phyloP scores from a whole-genome alignment of 2,329 filamentous ascomycete genomes.

The Domatiomyces globalis region DNA sequence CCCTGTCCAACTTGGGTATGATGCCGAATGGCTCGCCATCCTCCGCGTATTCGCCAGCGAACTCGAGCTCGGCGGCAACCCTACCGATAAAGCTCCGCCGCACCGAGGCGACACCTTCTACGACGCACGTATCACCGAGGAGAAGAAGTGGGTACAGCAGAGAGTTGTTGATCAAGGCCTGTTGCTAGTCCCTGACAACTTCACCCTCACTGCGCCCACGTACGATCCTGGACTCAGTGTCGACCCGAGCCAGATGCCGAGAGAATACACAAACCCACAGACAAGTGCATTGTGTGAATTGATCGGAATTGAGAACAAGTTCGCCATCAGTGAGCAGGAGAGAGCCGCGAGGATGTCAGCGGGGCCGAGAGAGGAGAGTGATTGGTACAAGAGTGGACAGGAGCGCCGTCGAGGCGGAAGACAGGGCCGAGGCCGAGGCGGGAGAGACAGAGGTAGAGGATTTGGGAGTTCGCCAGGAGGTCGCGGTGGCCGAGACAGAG shows the following conservation, averaged over 20 bases:
- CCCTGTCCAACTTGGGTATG: conserved; percentile 58
- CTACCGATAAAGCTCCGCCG: conserved; percentile 36
- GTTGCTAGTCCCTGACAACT: conserved; percentile 63
- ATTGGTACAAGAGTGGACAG: conserved; percentile 6
- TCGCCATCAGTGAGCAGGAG: conserved; percentile 59
- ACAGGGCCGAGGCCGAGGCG: conserved; percentile 11
- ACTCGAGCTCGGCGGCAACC: conserved; percentile 52
- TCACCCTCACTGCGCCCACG: conserved; percentile 58
- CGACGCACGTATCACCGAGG: conserved; percentile 49
- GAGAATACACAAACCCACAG: conserved; percentile 77
- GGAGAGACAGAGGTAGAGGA: conserved; percentile 6
- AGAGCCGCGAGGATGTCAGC: conserved; percentile 42
- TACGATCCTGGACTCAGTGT: conserved; percentile 47
- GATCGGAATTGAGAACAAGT: conserved; percentile 62
- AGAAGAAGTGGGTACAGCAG: conserved; percentile 67
- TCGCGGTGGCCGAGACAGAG: conserved; percentile 5
- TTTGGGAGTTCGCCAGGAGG: conserved; percentile 7
- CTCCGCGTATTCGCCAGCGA: conserved; percentile 62
- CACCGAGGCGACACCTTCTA: conserved; percentile 60
- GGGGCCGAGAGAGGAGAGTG: conserved; percentile 39
- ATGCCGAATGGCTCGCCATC: conserved; percentile 91
- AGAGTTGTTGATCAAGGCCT: conserved; percentile 51
- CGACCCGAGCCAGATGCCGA: conserved; percentile 48
- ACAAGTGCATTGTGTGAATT: conserved; percentile 69
- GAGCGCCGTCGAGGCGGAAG: conserved; percentile 11